Base-by-base conservation (phyloP, 495 filamentous ascomycete genomes). In the Penicillium mononematosum region DNA sequence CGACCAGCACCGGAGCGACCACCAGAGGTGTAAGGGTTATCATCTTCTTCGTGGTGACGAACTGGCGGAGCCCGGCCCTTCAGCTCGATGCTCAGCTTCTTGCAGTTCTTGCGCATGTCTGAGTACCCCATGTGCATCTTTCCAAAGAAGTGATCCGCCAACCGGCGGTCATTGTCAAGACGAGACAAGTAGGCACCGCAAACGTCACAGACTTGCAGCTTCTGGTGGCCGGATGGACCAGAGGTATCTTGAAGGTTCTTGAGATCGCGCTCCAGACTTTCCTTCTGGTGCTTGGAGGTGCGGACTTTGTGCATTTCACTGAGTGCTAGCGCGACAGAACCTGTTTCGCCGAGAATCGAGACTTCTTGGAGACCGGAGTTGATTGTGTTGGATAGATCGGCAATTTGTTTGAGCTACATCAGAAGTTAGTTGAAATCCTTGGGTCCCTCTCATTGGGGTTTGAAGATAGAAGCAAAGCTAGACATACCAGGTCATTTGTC, bases 61-160 rank as follows among this genome's bases (percentile, higher is more conserved):
- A 75, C 70, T 19, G 87, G 84, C 14, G 84, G 82, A 44, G 82
- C 76, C n/a, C 88, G 71, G 5, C 86, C 86, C 54, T 89, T 85
- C 57, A 96, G 76, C 69, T 98, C 94, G 72, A 90, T 90, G 53
- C 87, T 87, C 54, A 98, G 81, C n/a, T 80, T 76, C 60, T 96
- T 94, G 63, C 79, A 89, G 12, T 89, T 91, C 79, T 90, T 94
- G 59, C 94, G 83, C 94, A 98, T 98, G 75, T 96, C 89, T 34
- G 94, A 93, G 69, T 97, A 98, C 0, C 94, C 94, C 66, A 98
- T 78, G 67, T 98, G 94, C 95, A 98, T 98, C 78, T 98, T 98
- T 31, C 94, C 94, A 70, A 96, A 98, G 72, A 98, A 98, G 66
- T 98, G 94, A 70, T 98, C 94, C 27, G 94, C 94, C 71, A 98